phyloP scores from a whole-genome alignment of 78 protist genomes.

The Dictyostelium firmibasis region DNA sequence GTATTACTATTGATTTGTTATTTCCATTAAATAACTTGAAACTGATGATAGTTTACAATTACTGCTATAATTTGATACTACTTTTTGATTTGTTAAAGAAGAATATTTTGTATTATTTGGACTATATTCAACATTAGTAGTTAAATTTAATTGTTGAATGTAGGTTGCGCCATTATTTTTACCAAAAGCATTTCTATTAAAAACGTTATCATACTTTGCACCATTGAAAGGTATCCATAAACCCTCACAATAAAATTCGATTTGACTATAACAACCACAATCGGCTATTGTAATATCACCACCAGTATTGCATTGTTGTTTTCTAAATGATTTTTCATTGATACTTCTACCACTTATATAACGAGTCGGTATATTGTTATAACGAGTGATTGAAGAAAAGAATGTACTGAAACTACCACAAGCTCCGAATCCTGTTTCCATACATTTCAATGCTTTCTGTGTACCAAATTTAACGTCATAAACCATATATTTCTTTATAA shows the following conservation, averaged over 20 bases:
- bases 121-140: background rate
- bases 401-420: slow-evolving; percentile 1
- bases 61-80: background rate
- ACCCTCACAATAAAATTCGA: slow-evolving; percentile 4
- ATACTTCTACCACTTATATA: background rate
- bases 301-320: background rate
- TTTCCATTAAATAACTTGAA: background rate
- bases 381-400: slow-evolving; percentile 5
- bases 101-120: background rate
- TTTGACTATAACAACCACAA: slow-evolving; percentile 17
- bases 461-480: background rate
- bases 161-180: background rate
- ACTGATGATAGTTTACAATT: background rate
- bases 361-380: slow-evolving; percentile 19
- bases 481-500: slow-evolving; percentile 8
- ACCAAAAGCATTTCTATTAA: background rate
- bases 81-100: background rate
- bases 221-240: slow-evolving; percentile 27
- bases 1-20: background rate
- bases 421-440: background rate
- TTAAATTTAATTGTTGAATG: slow-evolving; percentile 6
- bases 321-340: background rate
- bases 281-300: background rate
- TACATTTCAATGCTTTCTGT: background rate
- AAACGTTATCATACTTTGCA: background rate